phyloP scores from a whole-genome alignment of 208 protist species.

The Endotrypanum monterogeii region DNA sequence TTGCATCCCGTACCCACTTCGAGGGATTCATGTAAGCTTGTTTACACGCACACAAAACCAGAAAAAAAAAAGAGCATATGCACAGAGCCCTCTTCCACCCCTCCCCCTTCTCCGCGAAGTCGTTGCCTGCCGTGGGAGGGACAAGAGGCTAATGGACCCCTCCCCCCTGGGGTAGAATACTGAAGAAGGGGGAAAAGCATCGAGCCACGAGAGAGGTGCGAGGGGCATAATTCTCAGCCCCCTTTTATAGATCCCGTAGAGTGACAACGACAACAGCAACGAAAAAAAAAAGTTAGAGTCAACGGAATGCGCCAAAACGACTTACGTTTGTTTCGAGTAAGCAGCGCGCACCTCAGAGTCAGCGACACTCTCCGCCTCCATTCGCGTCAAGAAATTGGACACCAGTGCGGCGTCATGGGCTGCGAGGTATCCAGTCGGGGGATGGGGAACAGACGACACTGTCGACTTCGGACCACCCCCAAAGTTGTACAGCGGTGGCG shows the following conservation, averaged over 20 bases:
- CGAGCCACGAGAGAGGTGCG: not conserved
- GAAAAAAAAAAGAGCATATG: too few relatives aligned
- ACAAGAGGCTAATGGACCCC: not conserved
- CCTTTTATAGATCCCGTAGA: too few relatives aligned
- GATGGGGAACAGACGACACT: conserved; percentile 21
- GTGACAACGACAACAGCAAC: too few relatives aligned
- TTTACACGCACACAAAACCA: too few relatives aligned
- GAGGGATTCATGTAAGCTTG: too few relatives aligned
- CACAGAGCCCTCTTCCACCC: too few relatives aligned
- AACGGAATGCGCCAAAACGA: not conserved
- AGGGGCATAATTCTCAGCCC: not conserved
- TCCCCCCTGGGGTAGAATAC: not conserved
- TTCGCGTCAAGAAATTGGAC: conserved; percentile 9
- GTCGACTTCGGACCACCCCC: conserved; percentile 14
- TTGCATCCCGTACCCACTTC: too few relatives aligned
- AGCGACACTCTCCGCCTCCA: conserved; percentile 17
- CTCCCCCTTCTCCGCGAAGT: too few relatives aligned
- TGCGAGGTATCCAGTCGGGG: conserved; percentile 9
- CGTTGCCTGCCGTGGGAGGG: too few relatives aligned
- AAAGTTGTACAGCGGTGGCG: conserved; percentile 23
- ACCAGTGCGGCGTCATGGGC: conserved; percentile 1
- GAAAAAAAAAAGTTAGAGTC: not conserved
- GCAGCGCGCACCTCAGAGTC: conserved; percentile 16
- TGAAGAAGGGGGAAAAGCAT: not conserved
- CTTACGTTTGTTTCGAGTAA: not conserved